These are phyloP conservation scores for Pythium sp. DNA, from an alignment of 352 stramenopile species.

Conservation along the genomic window DNA sequence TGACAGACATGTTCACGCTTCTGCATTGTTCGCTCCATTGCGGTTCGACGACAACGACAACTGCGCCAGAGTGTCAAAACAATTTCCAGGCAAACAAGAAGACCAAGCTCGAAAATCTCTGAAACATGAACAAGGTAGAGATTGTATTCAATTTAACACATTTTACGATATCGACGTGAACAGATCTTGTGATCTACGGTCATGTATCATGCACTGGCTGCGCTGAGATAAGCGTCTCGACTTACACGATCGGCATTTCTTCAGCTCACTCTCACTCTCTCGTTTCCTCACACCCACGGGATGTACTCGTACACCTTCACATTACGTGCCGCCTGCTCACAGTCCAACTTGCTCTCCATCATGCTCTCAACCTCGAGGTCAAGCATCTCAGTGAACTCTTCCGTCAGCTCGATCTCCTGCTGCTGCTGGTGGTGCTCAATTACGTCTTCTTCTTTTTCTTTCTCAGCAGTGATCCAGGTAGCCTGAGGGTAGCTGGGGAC, in stretches of 20 bases:
- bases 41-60: no score
- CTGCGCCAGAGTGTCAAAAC: neutral
- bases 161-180: no score
- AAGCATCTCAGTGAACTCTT: neutral
- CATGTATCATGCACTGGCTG: neutral
- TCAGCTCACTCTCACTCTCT: neutral
- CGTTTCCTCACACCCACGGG: slow-evolving; percentile 3
- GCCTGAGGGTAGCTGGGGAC: slow-evolving; percentile 27
- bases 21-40: slow-evolving; percentile 5
- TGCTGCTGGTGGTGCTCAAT: neutral
- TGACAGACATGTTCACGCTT: neutral
- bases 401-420: neutral
- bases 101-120: neutral
- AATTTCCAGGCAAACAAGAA: slow-evolving; percentile 1
- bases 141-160: neutral
- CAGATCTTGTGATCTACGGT: no score
- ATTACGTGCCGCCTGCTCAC: neutral
- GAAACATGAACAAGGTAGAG: neutral
- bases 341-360: slow-evolving; percentile 1
- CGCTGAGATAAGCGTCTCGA: no score
- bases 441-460: neutral
- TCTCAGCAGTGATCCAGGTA: slow-evolving; percentile 4
- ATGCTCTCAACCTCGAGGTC: slow-evolving; percentile 11
- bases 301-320: slow-evolving; percentile 19
- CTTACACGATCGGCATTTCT: no score